Conservation (phyloP, 1,284 basidiomycete genomes). For the Wolfiporia cocos region DNA sequence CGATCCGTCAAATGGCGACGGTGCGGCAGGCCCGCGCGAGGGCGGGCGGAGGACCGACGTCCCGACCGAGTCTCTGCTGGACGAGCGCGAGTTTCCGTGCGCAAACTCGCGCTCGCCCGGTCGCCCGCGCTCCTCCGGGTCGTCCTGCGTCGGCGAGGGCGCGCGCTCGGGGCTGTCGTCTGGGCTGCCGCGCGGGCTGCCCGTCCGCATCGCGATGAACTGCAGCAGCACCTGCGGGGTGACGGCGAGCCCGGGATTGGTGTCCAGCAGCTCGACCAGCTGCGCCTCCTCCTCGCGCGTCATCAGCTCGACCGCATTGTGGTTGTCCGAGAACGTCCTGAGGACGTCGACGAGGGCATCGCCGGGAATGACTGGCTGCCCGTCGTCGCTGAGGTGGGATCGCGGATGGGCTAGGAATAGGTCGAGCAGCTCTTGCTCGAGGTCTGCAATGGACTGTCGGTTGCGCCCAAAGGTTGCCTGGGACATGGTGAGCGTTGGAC, state of each 20-base stretch:
- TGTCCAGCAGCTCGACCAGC: conserved; percentile 47
- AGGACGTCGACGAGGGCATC: conserved; percentile 64
- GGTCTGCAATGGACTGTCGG: conserved; percentile 60
- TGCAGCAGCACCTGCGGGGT: conserved; percentile 60
- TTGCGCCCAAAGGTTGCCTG: conserved; percentile 39
- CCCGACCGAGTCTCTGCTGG: conserved; percentile 47
- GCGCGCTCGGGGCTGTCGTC: conserved; percentile 28
- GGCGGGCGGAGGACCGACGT: conserved; percentile 32
- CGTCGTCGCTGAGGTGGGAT: conserved; percentile 45
- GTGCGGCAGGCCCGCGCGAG: conserved; percentile 41
- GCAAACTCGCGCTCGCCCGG: conserved; percentile 29
- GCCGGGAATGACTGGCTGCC: conserved; percentile 58
- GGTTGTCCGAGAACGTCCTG: conserved; percentile 49
- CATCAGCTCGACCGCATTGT: conserved; percentile 53
- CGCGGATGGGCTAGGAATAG: conserved; percentile 61
- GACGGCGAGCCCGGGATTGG: conserved; percentile 59
- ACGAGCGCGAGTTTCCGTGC: conserved; percentile 41
- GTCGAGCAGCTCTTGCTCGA: conserved; percentile 58
- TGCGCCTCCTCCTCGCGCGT: conserved; percentile 49
- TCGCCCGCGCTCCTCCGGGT: conserved; percentile 21
- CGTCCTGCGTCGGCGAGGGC: conserved; percentile 17
- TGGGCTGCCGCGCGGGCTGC: conserved; percentile 39
- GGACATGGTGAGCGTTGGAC: background rate
- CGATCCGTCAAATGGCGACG: conserved; percentile 62
- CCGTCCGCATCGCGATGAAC: conserved; percentile 60